Evolutionary conservation across 805 yeast species (phyloP), one percentile per base, ranked within the genome.

Genomic region (Nakazawaea pomicola): DNA sequence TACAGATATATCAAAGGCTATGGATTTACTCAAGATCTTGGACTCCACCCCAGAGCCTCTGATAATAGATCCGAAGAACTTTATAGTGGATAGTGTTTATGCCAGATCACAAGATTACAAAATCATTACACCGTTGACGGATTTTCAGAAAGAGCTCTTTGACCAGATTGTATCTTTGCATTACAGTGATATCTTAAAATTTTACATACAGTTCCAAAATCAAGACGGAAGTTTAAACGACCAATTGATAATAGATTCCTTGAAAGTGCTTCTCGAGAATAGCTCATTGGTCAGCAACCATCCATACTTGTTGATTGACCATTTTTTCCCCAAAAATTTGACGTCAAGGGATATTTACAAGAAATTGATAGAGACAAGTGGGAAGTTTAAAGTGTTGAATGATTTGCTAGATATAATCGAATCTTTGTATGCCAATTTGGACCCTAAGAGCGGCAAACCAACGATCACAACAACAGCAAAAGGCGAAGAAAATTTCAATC

Each of bases 81-180:
- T 67, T 24, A 51, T 62, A 6, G 71, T 61, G 4, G 56, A 54
- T 30, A 60, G 49, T 12, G 43, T 29, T 7, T 59, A 61, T 40
- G 70, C 70, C 45, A 53, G 51, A 3, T 64, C 72, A 9, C 72
- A 88, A 10, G 95, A 83, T 47, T 88, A 86, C 57, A 74, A 78
- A 57, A 64, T 89, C 20, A 84, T 95, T 1, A 81, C 91, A 6
- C 90, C 95, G 3, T 76, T 89, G 79, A 76, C 82, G 40, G 87
- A 83, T 47, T 85, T 85, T 50, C 98, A 91, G 57, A 83, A 80
- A 53, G 93, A 89, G 53, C 68, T 91, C 39, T 86, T 90, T 9
- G 95, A 91, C 59, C 96, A 89, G 56, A 89, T 93, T 23, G 85
- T 91, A 10, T 85, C 95, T 1, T 67, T 89, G 30, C 98, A 91